Conservation (phyloP, 805 yeast species). For the Candida insectorum region DNA sequence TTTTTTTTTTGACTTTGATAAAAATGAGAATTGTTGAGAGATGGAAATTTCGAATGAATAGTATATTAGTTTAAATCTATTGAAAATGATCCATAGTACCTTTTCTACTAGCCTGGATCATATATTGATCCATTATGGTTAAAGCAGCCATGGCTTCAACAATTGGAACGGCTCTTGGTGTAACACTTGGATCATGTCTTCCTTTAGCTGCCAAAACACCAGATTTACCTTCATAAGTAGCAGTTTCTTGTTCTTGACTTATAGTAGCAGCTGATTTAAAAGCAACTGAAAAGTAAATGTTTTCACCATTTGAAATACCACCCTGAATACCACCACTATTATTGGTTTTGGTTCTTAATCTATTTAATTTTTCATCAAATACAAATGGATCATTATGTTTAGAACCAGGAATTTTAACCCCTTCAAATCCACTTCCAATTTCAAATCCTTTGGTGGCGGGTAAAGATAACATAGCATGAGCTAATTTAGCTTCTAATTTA, state of each 20-base stretch:
- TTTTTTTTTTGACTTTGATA: too few species aligned
- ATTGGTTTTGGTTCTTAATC: slow-evolving; percentile 83
- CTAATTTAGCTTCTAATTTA: slow-evolving; percentile 89
- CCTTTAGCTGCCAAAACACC: slow-evolving; percentile 95
- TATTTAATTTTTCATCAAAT: slow-evolving; percentile 54
- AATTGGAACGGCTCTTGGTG: slow-evolving; percentile 97
- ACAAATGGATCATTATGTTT: slow-evolving; percentile 87
- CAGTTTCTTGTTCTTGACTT: slow-evolving; percentile 85
- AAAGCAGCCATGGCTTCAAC: slow-evolving; percentile 99
- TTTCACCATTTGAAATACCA: slow-evolving; percentile 95
- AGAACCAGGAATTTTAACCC: slow-evolving; percentile 88
- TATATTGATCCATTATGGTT: slow-evolving; percentile 79
- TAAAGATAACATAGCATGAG: slow-evolving; percentile 96
- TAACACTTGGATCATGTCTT: slow-evolving; percentile 97
- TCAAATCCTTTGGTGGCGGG: slow-evolving; percentile 99
- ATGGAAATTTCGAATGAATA: neutral
- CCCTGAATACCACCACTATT: slow-evolving; percentile 98
- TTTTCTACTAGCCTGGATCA: slow-evolving; percentile 85
- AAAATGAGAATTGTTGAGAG: neutral
- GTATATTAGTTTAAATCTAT: neutral
- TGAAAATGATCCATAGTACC: slow-evolving; percentile 10
- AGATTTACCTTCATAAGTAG: slow-evolving; percentile 80
- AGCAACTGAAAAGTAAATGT: slow-evolving; percentile 90
- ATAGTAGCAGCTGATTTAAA: slow-evolving; percentile 98
- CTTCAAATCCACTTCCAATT: slow-evolving; percentile 93